Evolutionary conservation across 2,329 filamentous ascomycete species (phyloP), one percentile per base, ranked within the genome.

Genomic region (Penicillium sp.): DNA sequence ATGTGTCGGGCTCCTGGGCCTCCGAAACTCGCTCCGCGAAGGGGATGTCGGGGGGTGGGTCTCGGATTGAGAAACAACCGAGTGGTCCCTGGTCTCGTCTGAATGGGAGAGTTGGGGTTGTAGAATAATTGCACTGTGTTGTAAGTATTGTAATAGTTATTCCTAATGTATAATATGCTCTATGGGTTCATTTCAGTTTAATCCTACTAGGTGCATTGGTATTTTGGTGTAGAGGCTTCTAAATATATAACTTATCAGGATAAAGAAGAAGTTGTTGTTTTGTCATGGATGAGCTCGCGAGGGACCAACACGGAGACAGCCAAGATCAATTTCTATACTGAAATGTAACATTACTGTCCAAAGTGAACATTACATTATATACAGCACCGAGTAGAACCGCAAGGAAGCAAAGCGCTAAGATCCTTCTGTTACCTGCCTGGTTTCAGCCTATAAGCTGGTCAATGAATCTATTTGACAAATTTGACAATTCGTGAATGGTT

Each of bases 11-110:
- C 61, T 68, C 71, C 39, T 74, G 72, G 71, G 59, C 70, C 6
- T 64, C 57, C 20, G 67, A 72, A 55, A 65, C 65, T 56, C 66
- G 62, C 35, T 63, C 64, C 46, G 60, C 62, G 7, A 62, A 65
- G 53, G 57, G 61, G 39, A 50, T 58, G 37, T 56, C 48, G 18
- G 61, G 59, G 31, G 38, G 57, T 48, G 62, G 56, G 55, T 53
- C 61, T 51, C 64, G 66, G 29, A 40, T 51, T 24, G 64, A 67
- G 43, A 66, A 66, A 52, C 65, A 64, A 31, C 50, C 60, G 18
- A 69, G 66, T 39, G 73, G 73, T 11, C 72, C 74, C 11, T 76
- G 73, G 73, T 61, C 70, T 31, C 60, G 62, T n/a, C 60, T 76
- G 46, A 66, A 73, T 63, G 74, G 74, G 20, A 64, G 60, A 32